Base-by-base conservation (phyloP, 805 yeast species). In the Saccharomycopsis selenospora region DNA sequence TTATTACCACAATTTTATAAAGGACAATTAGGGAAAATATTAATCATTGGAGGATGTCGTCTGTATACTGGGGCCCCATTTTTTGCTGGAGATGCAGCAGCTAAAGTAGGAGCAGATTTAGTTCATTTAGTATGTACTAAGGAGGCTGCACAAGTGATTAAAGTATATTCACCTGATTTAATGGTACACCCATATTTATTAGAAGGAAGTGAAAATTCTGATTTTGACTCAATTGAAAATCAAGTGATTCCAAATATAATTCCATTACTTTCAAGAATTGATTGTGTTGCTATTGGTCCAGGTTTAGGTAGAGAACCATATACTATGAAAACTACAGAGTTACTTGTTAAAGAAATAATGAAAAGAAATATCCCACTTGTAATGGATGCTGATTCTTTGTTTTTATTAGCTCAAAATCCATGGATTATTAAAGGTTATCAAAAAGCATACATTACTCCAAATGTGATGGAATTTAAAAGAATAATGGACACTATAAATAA, bases 31-130 rank as follows among this genome's bases (percentile, higher is more conserved):
- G 98, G 98, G 4, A 73, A 87, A 50, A 71, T 91, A 2, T 87
- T 82, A 8, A 86, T 91, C 0, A 76, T 91, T 53, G 99, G 99
- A 20, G 99, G 99, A 1, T 82, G 93, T 63, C 90, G 85, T 62
- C 97, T 91, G 62, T 91, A 89, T 62, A 90, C 97, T 0, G 99
- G 99, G 0, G 99, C 99, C 0, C 98, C 98, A 1, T 93, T 72
- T 64, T 93, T 93, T 63, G 76, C 95, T 29, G 85, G 95, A 3
- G 83, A 85, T 61, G 85, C 96, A 1, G 78, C 95, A 1, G 85
- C 95, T 2, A 66, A 84, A 30, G 72, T 83, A 44, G 99, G 99
- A 0, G 82, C 89, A 46, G 99, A 91, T 61, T 70, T 93, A 67
- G 76, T 91, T 30, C 98, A 91, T 64, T 74, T 91, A 7, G 73